phyloP scores from a whole-genome alignment of 805 yeast species.

The Helenozyma baotianmanensis region DNA sequence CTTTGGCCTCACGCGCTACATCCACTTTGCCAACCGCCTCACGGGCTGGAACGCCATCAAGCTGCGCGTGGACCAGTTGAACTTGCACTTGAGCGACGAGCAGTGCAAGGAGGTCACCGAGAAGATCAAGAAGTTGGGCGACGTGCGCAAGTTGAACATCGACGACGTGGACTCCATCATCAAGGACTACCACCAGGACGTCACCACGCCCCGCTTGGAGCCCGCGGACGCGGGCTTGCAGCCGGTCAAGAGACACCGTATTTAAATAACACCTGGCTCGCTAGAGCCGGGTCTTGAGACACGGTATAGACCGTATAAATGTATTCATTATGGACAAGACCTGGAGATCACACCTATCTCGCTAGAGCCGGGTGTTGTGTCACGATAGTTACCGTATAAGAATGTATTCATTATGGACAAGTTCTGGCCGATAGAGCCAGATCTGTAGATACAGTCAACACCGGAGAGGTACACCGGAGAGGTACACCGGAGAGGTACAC shows the following conservation, averaged over 20 bases:
- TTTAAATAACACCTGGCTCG: conserved; percentile 2
- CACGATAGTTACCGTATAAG: too few relatives aligned
- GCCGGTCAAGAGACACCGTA: conserved; percentile 4
- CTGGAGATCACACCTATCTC: too few relatives aligned
- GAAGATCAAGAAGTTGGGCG: conserved; percentile 92
- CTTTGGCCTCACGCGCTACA: conserved; percentile 92
- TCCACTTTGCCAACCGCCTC: conserved; percentile 95
- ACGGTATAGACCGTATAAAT: too few relatives aligned
- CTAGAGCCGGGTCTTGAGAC: too few relatives aligned
- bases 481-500: too few relatives aligned
- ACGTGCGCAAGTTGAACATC: conserved; percentile 86
- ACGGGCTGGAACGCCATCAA: conserved; percentile 99
- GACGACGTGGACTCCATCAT: conserved; percentile 98
- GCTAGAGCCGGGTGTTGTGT: too few relatives aligned
- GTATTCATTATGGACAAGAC: too few relatives aligned
- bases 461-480: too few relatives aligned
- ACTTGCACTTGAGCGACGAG: conserved; percentile 81
- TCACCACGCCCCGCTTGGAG: conserved; percentile 45
- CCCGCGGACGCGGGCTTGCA: conserved; percentile 1
- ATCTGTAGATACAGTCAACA: too few relatives aligned
- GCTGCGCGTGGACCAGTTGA: conserved; percentile 95
- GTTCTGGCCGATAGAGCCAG: too few relatives aligned
- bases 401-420: too few relatives aligned
- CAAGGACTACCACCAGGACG: conserved; percentile 84
- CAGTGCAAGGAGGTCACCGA: conserved; percentile 93